These are phyloP conservation scores for Isoetes taiwanensis DNA, from an alignment of 75 land plant species.

Conservation along the genomic window DNA sequence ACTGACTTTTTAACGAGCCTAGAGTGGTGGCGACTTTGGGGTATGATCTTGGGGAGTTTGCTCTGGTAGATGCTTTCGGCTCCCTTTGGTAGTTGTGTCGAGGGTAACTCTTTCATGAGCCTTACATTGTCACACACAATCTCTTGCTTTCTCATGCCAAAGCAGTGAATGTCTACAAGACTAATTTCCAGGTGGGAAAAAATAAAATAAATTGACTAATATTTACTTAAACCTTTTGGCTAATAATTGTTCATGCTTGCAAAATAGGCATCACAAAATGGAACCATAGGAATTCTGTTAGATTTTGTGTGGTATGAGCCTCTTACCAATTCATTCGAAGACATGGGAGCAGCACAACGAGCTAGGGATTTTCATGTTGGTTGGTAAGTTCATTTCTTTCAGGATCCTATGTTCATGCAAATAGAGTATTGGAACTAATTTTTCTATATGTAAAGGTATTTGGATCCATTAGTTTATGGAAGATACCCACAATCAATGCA, in stretches of 20 bases:
- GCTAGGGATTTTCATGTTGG: not conserved
- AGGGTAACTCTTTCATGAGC: not conserved
- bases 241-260: too few species aligned
- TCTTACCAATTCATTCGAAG: not conserved
- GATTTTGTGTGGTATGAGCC: constrained; percentile 4
- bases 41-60: not conserved
- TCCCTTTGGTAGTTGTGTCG: not conserved
- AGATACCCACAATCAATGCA: not conserved
- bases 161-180: not conserved
- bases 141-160: not conserved
- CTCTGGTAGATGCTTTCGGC: not conserved
- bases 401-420: too few species aligned
- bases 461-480: not conserved
- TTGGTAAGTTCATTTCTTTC: not conserved
- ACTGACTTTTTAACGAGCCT: not conserved
- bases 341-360: not conserved
- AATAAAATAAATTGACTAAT: too few species aligned
- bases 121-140: constrained; percentile 1
- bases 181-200: too few species aligned
- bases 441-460: not conserved
- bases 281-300: not conserved
- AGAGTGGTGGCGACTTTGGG: not conserved
- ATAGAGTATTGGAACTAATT: not conserved
- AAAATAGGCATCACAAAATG: not conserved
- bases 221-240: too few species aligned